These are phyloP conservation scores for Spathaspora sp. DNA, from an alignment of 805 yeast genomes.

Conservation along the genomic window DNA sequence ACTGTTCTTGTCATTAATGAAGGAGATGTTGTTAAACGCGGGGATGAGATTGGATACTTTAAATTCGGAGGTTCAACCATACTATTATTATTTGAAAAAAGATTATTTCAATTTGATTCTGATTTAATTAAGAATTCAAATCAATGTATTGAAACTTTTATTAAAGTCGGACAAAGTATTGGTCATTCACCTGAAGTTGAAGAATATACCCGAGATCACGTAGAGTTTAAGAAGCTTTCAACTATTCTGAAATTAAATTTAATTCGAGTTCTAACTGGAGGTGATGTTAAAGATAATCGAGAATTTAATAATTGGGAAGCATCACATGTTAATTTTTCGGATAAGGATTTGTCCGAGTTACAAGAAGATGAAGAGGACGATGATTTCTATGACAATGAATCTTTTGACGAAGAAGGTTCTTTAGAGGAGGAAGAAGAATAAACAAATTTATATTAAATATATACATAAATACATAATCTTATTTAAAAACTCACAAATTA, in stretches of 20 bases:
- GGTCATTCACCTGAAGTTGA: slow-evolving; percentile 61
- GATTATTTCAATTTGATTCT: slow-evolving; percentile 57
- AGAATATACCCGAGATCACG: slow-evolving; percentile 47
- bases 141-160: slow-evolving; percentile 73
- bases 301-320: slow-evolving; percentile 39
- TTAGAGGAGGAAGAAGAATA: slow-evolving; percentile 1
- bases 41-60: slow-evolving; percentile 90
- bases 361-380: slow-evolving; percentile 10
- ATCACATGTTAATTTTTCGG: slow-evolving; percentile 21
- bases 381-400: slow-evolving; percentile 11
- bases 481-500: too few relatives aligned
- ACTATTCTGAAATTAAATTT: slow-evolving; percentile 46
- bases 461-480: neutral
- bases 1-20: slow-evolving; percentile 65
- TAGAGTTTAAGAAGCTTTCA: slow-evolving; percentile 44
- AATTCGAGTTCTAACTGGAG: slow-evolving; percentile 58
- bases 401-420: slow-evolving; percentile 17
- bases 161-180: slow-evolving; percentile 86
- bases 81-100: slow-evolving; percentile 56
- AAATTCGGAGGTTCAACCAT: slow-evolving; percentile 95
- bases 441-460: neutral
- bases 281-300: slow-evolving; percentile 31
- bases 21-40: slow-evolving; percentile 56
- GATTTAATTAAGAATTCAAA: slow-evolving; percentile 70
- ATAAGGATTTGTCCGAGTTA: slow-evolving; percentile 10